Conservation (phyloP, 2,329 filamentous ascomycete genomes). For the Scopulariopsis brevicaulis region DNA sequence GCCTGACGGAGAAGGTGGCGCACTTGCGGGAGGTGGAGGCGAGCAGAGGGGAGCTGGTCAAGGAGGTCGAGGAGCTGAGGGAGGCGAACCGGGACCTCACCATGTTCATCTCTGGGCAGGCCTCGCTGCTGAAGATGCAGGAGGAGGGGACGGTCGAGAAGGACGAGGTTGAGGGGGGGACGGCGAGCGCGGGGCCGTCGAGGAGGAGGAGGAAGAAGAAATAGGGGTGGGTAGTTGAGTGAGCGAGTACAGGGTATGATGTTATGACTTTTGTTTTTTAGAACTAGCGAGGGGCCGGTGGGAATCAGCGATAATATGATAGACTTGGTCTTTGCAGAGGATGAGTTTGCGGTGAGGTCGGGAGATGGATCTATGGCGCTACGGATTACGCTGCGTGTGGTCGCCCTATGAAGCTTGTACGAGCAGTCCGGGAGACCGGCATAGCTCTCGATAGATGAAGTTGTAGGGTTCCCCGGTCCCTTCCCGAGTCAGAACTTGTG, state of each 20-base stretch:
- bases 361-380: too few species aligned
- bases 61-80: slow-evolving; percentile 54
- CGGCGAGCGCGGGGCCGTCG: slow-evolving; percentile 31
- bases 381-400: too few species aligned
- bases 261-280: not conserved
- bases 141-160: slow-evolving; percentile 45
- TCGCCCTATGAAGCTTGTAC: too few species aligned
- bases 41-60: slow-evolving; percentile 42
- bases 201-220: slow-evolving; percentile 33
- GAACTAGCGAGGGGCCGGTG: too few species aligned
- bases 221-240: slow-evolving; percentile 10
- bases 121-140: slow-evolving; percentile 65
- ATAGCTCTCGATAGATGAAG: too few species aligned
- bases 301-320: too few species aligned
- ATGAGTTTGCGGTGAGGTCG: too few species aligned
- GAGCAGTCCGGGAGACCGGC: too few species aligned
- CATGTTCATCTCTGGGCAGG: slow-evolving; percentile 77
- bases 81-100: slow-evolving; percentile 81
- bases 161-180: slow-evolving; percentile 67
- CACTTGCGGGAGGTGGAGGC: slow-evolving; percentile 56
- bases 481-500: too few species aligned
- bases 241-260: not conserved
- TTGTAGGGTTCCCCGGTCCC: too few species aligned
- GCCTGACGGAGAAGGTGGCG: slow-evolving; percentile 71
- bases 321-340: too few species aligned